phyloP scores from a whole-genome alignment of 768 basidiomycete species.

The Leccinum obscurum region DNA sequence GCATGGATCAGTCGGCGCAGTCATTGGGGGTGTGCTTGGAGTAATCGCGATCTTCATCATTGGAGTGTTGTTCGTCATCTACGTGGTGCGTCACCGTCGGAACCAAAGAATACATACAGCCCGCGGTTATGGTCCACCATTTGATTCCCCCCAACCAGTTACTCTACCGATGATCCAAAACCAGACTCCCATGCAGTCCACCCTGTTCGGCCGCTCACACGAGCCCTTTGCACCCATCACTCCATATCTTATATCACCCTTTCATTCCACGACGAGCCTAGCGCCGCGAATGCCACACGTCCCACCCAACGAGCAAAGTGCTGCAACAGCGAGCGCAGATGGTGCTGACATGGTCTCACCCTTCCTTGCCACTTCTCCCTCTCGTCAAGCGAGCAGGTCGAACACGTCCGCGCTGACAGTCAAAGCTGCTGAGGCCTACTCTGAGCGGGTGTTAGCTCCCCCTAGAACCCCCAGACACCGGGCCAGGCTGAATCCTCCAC shows the following conservation, averaged over 20 bases:
- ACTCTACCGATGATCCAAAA: background rate
- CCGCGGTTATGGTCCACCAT: background rate
- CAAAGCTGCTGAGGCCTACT: slow-evolving; percentile 7
- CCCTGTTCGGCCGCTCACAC: background rate
- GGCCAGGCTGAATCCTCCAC: slow-evolving; percentile 29
- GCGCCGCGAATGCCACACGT: background rate
- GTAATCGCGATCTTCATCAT: slow-evolving; percentile 15
- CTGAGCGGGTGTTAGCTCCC: slow-evolving; percentile 3
- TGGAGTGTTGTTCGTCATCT: slow-evolving; percentile 14
- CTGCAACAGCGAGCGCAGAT: slow-evolving; percentile 12
- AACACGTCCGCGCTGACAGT: background rate
- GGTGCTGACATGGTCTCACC: slow-evolving; percentile 25
- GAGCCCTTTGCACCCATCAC: background rate
- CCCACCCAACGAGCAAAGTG: background rate
- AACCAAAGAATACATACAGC: background rate
- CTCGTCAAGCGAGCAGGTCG: slow-evolving; percentile 3
- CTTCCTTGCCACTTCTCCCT: slow-evolving; percentile 16
- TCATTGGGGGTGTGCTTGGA: slow-evolving; percentile 27
- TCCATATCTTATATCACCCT: slow-evolving; percentile 5
- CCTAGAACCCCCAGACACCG: slow-evolving; percentile 8
- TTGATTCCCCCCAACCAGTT: background rate
- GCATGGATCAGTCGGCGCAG: slow-evolving; percentile 8
- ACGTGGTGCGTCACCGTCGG: slow-evolving; percentile 13
- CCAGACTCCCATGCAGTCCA: background rate
- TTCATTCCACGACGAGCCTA: slow-evolving; percentile 16